Percentiles rank a stretch among this genome's conserved stretches.
These are phyloP conservation scores for Discostella pseudostelligera DNA, from an alignment of 108 stramenopile genomes.

Conservation along the genomic window DNA sequence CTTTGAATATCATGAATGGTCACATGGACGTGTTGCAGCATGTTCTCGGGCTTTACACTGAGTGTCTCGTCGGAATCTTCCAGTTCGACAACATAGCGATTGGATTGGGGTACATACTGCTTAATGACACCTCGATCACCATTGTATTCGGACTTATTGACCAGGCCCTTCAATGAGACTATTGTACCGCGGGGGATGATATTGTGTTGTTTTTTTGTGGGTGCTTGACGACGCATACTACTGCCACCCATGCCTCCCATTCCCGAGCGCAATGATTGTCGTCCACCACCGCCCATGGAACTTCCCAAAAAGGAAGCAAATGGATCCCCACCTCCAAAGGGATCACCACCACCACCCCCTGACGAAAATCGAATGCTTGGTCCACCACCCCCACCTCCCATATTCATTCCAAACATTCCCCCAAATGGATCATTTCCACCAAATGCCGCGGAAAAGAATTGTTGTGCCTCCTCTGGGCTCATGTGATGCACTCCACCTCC, in stretches of 20 bases:
- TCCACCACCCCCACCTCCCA: slow-evolving; percentile 55
- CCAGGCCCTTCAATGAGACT: slow-evolving; percentile 74
- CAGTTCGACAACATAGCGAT: slow-evolving; percentile 70
- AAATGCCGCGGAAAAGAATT: slow-evolving; percentile 77
- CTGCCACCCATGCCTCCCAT: slow-evolving; percentile 58
- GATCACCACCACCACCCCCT: slow-evolving; percentile 39
- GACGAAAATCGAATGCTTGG: slow-evolving; percentile 31
- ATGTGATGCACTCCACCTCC: slow-evolving; percentile 64
- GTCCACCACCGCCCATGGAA: slow-evolving; percentile 43
- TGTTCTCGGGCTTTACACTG: slow-evolving; percentile 76
- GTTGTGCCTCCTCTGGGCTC: slow-evolving; percentile 79
- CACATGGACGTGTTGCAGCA: slow-evolving; percentile 86
- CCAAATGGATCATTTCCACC: slow-evolving; percentile 88
- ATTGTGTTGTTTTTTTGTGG: slow-evolving; percentile 60
- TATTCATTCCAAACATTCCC: slow-evolving; percentile 52
- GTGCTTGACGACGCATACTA: slow-evolving; percentile 23
- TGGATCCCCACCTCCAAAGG: slow-evolving; percentile 45
- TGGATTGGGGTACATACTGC: slow-evolving; percentile 59
- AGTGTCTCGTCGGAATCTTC: slow-evolving; percentile 84
- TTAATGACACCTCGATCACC: slow-evolving; percentile 80
- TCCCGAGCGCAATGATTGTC: slow-evolving; percentile 35
- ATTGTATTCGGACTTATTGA: slow-evolving; percentile 69
- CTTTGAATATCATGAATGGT: slow-evolving; percentile 72
- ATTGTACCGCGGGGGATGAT: slow-evolving; percentile 81
- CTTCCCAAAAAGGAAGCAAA: slow-evolving; percentile 27